Conservation (phyloP, 1,139 yeast species). For the Candida buenavistaensis region DNA sequence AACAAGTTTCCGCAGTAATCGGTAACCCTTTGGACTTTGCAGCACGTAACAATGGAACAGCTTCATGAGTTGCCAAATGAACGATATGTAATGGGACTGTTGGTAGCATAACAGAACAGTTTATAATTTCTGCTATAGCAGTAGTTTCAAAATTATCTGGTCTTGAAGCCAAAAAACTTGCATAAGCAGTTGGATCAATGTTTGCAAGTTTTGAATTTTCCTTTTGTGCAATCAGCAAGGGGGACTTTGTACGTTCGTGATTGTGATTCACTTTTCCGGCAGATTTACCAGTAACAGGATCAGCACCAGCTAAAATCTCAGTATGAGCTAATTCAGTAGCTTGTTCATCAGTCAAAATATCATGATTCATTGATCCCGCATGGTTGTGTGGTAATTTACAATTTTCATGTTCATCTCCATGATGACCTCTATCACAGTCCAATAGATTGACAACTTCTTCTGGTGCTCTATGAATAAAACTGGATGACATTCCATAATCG, state of each 20-base stretch:
- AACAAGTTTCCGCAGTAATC: constrained; percentile 86
- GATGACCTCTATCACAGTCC: constrained; percentile 17
- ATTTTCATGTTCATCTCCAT: constrained; percentile 30
- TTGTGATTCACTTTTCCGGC: constrained; percentile 46
- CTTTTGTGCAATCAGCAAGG: constrained; percentile 37
- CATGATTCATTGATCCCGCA: constrained; percentile 38
- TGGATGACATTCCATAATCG: constrained; percentile 46
- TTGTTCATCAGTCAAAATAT: constrained; percentile 47
- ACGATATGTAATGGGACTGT: constrained; percentile 79
- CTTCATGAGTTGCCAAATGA: constrained; percentile 83
- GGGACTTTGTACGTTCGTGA: constrained; percentile 15
- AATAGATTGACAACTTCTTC: constrained; percentile 35
- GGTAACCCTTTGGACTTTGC: constrained; percentile 64
- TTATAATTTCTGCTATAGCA: constrained; percentile 72
- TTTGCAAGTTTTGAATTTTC: constrained; percentile 40
- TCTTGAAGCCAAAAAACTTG: constrained; percentile 76
- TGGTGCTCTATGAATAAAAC: constrained; percentile 45
- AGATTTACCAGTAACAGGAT: constrained; percentile 53
- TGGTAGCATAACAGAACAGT: constrained; percentile 61
- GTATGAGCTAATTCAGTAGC: constrained; percentile 54
- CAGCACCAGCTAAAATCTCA: constrained; percentile 55
- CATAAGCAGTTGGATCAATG: constrained; percentile 67
- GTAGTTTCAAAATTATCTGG: constrained; percentile 87
- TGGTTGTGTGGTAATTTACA: constrained; percentile 40
- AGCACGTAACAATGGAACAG: constrained; percentile 65